Conservation (phyloP, 1,284 basidiomycete species). For the Singerocomus rubriflavus region DNA sequence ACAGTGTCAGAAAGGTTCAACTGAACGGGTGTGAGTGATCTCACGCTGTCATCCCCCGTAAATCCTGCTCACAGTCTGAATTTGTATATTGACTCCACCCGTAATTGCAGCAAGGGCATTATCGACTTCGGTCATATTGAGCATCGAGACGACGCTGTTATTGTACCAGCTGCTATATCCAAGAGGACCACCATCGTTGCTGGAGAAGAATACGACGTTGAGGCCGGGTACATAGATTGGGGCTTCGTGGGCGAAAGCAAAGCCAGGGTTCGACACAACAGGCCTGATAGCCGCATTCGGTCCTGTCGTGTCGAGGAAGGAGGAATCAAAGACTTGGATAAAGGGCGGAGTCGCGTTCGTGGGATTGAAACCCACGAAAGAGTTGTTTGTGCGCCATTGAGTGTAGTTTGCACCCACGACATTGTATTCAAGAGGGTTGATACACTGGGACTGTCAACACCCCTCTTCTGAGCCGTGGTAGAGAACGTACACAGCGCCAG, state of each 20-base stretch:
- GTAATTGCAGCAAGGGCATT: slow-evolving; percentile 34
- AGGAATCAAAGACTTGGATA: slow-evolving; percentile 66
- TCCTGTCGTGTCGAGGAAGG: slow-evolving; percentile 62
- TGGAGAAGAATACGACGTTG: slow-evolving; percentile 56
- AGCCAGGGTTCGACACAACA: slow-evolving; percentile 56
- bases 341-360: slow-evolving; percentile 49
- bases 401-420: slow-evolving; percentile 40
- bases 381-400: slow-evolving; percentile 34
- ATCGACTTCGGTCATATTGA: slow-evolving; percentile 46
- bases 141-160: slow-evolving; percentile 45
- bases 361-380: slow-evolving; percentile 45
- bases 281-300: slow-evolving; percentile 51
- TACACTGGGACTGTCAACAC: slow-evolving; percentile 45
- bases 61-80: slow-evolving; percentile 46
- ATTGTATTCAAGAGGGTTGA: slow-evolving; percentile 42
- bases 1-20: slow-evolving; percentile 46
- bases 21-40: slow-evolving; percentile 26
- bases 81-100: slow-evolving; percentile 50
- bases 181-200: slow-evolving; percentile 43
- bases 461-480: not conserved
- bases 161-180: slow-evolving; percentile 42
- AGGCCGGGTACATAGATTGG: slow-evolving; percentile 59
- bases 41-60: not conserved
- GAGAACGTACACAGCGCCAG: slow-evolving; percentile 17
- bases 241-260: slow-evolving; percentile 74